Percentiles rank a stretch among this genome's conserved stretches.
Conservation (phyloP, 805 yeast genomes). For the Metschnikowia lunata region DNA sequence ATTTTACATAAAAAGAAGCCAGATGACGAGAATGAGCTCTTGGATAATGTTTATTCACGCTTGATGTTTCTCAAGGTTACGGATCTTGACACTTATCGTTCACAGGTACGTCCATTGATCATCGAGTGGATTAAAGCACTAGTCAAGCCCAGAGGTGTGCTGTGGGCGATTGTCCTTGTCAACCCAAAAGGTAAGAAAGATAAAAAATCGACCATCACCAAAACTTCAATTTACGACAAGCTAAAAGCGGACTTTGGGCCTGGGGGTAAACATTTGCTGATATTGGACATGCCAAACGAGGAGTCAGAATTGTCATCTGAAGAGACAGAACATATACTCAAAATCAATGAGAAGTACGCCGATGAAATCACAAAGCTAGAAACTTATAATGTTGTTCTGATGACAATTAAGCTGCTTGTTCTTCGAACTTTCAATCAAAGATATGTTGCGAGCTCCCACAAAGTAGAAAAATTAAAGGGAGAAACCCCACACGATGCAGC, state of each 20-base stretch:
- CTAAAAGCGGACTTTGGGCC: constrained; percentile 47
- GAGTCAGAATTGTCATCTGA: constrained; percentile 12
- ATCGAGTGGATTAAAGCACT: constrained; percentile 67
- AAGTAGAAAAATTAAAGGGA: constrained; percentile 20
- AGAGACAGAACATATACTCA: constrained; percentile 20
- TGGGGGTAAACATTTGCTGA: constrained; percentile 36
- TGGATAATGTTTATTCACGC: constrained; percentile 42
- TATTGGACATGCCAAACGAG: constrained; percentile 9
- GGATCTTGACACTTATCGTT: constrained; percentile 67
- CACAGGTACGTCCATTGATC: constrained; percentile 76
- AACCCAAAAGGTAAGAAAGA: constrained; percentile 38
- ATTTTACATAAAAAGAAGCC: constrained; percentile 13
- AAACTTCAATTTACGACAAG: constrained; percentile 50
- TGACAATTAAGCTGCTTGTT: constrained; percentile 45
- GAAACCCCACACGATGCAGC: constrained; percentile 28
- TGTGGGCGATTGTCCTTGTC: constrained; percentile 59
- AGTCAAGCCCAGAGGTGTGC: constrained; percentile 40
- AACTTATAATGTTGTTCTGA: constrained; percentile 45
- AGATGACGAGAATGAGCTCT: constrained; percentile 23
- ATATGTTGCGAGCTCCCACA: constrained; percentile 13
- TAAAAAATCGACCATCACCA: constrained; percentile 35
- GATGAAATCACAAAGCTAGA: constrained; percentile 41
- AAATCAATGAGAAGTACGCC: constrained; percentile 33
- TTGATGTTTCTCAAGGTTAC: constrained; percentile 66
- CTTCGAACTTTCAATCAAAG: constrained; percentile 46